These are phyloP conservation scores for Eimeria nieschulzi DNA, from an alignment of 169 alveolate species.

Conservation along the genomic window DNA sequence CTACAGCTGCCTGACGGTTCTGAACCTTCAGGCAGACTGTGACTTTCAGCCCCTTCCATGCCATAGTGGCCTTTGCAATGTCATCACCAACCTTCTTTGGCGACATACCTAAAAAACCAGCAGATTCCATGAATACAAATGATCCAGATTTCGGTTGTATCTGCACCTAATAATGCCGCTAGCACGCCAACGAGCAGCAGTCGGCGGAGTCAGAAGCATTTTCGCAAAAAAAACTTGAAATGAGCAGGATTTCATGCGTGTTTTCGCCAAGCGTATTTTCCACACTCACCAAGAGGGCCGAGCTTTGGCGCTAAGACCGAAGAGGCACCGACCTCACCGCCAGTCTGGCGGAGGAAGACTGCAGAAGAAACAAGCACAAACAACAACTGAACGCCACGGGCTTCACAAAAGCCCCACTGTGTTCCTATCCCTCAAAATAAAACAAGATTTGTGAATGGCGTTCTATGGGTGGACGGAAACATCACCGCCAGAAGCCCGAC, in stretches of 20 bases:
- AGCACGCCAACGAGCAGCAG: too few species aligned
- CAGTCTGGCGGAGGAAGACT: slow-evolving; percentile 96
- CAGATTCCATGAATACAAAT: too few species aligned
- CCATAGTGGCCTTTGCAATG: slow-evolving; percentile 95
- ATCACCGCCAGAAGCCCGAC: not conserved
- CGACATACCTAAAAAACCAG: slow-evolving; percentile 74
- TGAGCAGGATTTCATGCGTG: too few species aligned
- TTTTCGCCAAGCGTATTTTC: too few species aligned
- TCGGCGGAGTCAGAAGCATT: too few species aligned
- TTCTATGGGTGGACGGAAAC: not conserved
- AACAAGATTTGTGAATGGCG: not conserved
- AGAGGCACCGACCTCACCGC: slow-evolving; percentile 98
- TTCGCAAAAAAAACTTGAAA: too few species aligned
- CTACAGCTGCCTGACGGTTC: slow-evolving; percentile 93
- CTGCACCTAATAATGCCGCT: too few species aligned
- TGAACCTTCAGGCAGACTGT: slow-evolving; percentile 82
- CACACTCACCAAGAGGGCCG: slow-evolving; percentile 94
- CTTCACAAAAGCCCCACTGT: not conserved
- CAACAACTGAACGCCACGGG: not conserved
- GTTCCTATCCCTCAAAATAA: not conserved
- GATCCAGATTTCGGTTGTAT: too few species aligned
- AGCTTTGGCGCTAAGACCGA: slow-evolving; percentile 98
- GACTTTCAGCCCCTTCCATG: slow-evolving; percentile 97
- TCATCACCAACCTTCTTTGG: slow-evolving; percentile 96
- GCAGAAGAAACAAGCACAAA: slow-evolving; percentile 35